Conservation (phyloP, 2,329 filamentous ascomycete genomes). For the Achaetomium macrosporum region DNA sequence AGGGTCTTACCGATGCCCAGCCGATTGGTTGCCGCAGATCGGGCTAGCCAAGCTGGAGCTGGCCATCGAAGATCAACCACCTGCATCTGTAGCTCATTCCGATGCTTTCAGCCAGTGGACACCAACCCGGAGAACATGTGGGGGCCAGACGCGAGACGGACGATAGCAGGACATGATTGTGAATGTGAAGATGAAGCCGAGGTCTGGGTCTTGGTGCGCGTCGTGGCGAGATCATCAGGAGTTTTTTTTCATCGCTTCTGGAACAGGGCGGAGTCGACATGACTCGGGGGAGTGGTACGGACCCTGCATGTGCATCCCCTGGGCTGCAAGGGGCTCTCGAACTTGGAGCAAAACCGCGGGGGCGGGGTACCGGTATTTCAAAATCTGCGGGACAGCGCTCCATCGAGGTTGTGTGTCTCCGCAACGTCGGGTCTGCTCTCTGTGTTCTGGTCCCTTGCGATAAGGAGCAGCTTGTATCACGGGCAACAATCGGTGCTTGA, state of each 20-base stretch:
- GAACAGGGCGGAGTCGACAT: background rate
- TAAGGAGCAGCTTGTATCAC: no score
- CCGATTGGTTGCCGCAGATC: slow-evolving; percentile 8
- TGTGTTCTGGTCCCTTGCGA: no score
- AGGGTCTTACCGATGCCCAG: slow-evolving; percentile 10
- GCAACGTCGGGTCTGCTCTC: no score
- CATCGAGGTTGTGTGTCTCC: background rate
- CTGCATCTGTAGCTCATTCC: background rate
- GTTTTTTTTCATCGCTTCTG: background rate
- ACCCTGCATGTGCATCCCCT: slow-evolving; percentile 2
- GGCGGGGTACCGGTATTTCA: slow-evolving; percentile 2
- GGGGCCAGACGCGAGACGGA: background rate
- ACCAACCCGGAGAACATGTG: no score
- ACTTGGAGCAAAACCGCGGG: slow-evolving; percentile 4
- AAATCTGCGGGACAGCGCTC: background rate
- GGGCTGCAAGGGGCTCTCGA: background rate
- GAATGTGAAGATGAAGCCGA: background rate
- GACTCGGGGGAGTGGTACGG: background rate
- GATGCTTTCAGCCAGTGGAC: background rate
- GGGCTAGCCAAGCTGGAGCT: background rate
- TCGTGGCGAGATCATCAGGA: background rate
- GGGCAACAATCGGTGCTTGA: no score
- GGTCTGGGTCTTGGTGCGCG: background rate
- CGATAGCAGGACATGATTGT: background rate
- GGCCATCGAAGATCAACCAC: slow-evolving; percentile 2